Conservation (phyloP, 306 rosid species). For the Clitoria ternatea region DNA sequence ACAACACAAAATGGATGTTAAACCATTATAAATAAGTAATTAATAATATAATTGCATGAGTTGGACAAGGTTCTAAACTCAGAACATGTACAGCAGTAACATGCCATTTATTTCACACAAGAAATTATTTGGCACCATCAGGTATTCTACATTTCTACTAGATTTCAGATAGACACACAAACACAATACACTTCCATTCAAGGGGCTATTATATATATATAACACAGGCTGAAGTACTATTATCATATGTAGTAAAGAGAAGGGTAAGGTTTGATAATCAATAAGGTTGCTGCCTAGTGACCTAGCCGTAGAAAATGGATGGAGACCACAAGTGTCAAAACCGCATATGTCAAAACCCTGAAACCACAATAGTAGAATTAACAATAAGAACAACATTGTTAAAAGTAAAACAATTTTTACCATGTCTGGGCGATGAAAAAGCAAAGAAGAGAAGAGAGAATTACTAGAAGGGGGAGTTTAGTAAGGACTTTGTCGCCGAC, state of each 20-base stretch:
- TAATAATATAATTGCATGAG: not conserved
- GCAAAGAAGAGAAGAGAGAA: not conserved
- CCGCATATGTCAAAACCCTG: too few species aligned
- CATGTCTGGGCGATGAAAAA: not conserved
- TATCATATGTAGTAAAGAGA: not conserved
- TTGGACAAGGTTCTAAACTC: not conserved
- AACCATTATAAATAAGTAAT: not conserved
- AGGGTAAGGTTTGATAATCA: not conserved
- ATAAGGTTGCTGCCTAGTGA: too few species aligned
- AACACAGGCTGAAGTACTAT: not conserved
- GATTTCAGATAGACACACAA: not conserved
- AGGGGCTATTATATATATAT: not conserved
- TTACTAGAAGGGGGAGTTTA: conserved; percentile 38
- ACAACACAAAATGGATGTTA: not conserved
- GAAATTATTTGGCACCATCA: not conserved
- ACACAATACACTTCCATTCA: not conserved
- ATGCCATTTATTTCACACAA: not conserved
- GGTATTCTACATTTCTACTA: not conserved
- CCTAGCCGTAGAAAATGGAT: too few species aligned
- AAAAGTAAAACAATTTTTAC: too few species aligned
- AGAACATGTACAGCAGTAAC: not conserved
- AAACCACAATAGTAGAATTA: not conserved
- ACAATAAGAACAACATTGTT: not conserved
- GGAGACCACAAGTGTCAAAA: too few species aligned
- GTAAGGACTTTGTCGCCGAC: conserved; percentile 66